Evolutionary conservation across 2,329 filamentous ascomycete genomes (phyloP), one percentile per base, ranked within the genome.

Genomic region (Leptographium wingfieldii): DNA sequence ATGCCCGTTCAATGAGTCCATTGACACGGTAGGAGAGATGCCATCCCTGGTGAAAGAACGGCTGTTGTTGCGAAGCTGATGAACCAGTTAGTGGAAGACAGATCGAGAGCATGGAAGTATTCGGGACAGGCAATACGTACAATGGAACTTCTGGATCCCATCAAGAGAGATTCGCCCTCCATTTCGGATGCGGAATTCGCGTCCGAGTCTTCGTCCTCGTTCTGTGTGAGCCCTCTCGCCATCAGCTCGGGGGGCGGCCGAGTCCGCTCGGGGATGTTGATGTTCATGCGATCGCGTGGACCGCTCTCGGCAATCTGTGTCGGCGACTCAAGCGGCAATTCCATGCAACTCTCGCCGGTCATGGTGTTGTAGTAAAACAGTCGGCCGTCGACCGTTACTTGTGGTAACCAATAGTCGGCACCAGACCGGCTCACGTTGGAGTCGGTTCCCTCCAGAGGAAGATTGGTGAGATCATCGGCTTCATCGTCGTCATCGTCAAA

Each of bases 331-430:
- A 99, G 79, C 1, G 94, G 94, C 62, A 99, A 77, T 70, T 99
- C 94, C 83, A 92, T 94, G 64, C 89, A 95, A 69, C 89, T 95
- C 68, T 95, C 90, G 59, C 92, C 92, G 0, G 94, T 99, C 76
- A 96, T 85, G 63, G 92, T 97, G 73, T 99, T 99, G 80, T 95
- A 97, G 75, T 97, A 99, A 73, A 95, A 99, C 29, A 99, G 75
- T 60, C 92, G 83, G 59, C 94, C 94, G 70, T 97, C 92, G 1
- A 90, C 84, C 0, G 94, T 99, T 16, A 92, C 94, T 75, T 99
- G 94, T 22, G 94, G 94, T 66, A 99, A 96, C 94, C 94, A 99
- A 70, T 95, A 99, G 65, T 95, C 92, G 54, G 92, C 91, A 70
- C 92, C 86, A 66, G 94, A 92, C 69, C 89, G 88, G 68, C 86